These are phyloP conservation scores for Suillus occidentalis DNA, from an alignment of 768 basidiomycete genomes.

Conservation along the genomic window DNA sequence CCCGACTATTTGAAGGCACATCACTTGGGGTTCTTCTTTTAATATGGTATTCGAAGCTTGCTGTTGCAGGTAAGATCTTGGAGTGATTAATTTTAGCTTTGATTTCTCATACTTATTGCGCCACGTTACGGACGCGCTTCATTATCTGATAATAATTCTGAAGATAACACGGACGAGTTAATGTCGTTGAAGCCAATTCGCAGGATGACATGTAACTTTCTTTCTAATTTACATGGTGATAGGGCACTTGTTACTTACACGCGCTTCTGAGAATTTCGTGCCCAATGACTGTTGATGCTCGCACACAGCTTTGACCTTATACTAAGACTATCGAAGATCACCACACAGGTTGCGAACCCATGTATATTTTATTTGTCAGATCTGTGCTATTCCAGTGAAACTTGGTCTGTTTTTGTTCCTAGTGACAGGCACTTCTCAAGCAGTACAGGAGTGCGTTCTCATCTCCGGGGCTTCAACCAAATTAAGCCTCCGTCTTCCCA, in stretches of 20 bases:
- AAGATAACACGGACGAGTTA: background rate
- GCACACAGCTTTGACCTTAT: background rate
- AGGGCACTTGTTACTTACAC: background rate
- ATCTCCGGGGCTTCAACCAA: conserved; percentile 6
- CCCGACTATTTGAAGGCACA: background rate
- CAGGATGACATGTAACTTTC: background rate
- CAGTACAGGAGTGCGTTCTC: conserved; percentile 14
- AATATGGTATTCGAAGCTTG: background rate
- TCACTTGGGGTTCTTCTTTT: background rate
- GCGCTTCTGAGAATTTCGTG: background rate
- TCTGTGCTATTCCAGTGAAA: background rate
- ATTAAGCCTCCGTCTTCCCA: conserved; percentile 15
- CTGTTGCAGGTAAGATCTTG: background rate
- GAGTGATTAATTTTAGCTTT: too few relatives aligned
- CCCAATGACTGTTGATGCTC: background rate
- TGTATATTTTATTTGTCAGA: background rate
- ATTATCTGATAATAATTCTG: background rate
- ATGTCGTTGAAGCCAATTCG: background rate
- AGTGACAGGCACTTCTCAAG: conserved; percentile 15
- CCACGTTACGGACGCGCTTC: background rate
- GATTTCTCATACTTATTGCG: background rate
- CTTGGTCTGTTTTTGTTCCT: background rate
- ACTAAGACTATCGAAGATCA: background rate
- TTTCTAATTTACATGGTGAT: background rate
- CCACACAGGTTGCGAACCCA: background rate